These are phyloP conservation scores for Suillus ampliporus DNA, from an alignment of 768 basidiomycete genomes.

Conservation along the genomic window DNA sequence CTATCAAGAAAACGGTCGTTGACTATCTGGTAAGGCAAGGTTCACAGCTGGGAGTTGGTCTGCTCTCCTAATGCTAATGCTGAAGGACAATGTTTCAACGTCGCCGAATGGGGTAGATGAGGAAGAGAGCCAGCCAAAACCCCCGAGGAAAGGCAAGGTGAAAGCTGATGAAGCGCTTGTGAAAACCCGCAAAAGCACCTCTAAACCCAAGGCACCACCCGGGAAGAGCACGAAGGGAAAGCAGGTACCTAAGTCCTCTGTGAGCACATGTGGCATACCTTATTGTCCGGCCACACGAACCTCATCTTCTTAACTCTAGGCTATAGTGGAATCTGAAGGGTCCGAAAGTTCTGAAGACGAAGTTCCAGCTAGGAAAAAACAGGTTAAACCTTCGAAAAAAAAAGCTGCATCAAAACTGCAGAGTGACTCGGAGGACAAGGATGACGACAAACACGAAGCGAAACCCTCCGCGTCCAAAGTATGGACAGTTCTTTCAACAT, in stretches of 20 bases:
- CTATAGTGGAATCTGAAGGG: constrained; percentile 1
- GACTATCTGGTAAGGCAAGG: constrained; percentile 18
- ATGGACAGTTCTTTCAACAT: not conserved
- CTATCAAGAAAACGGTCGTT: constrained; percentile 44
- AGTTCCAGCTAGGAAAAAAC: not conserved
- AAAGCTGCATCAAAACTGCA: not conserved
- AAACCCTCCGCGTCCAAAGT: not conserved
- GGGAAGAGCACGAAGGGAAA: not conserved
- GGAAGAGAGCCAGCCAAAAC: not conserved
- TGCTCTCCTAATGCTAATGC: not conserved
- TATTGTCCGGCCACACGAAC: not conserved
- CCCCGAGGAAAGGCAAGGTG: constrained; percentile 17
- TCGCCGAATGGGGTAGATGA: constrained; percentile 9
- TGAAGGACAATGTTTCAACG: not conserved
- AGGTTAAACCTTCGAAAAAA: not conserved
- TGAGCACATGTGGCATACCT: not conserved
- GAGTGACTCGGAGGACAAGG: not conserved
- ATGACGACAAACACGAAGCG: not conserved
- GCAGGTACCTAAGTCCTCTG: constrained; percentile 2
- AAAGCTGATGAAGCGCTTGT: not conserved
- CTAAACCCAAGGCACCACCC: not conserved
- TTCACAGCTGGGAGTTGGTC: not conserved
- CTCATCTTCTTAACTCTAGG: not conserved
- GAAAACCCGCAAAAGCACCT: not conserved
- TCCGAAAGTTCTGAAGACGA: constrained; percentile 3